A percentile compares a stretch with the other conserved stretches of the same genome.
Conservation (phyloP, 169 alveolate genomes). For the Eimeria sp. region DNA sequence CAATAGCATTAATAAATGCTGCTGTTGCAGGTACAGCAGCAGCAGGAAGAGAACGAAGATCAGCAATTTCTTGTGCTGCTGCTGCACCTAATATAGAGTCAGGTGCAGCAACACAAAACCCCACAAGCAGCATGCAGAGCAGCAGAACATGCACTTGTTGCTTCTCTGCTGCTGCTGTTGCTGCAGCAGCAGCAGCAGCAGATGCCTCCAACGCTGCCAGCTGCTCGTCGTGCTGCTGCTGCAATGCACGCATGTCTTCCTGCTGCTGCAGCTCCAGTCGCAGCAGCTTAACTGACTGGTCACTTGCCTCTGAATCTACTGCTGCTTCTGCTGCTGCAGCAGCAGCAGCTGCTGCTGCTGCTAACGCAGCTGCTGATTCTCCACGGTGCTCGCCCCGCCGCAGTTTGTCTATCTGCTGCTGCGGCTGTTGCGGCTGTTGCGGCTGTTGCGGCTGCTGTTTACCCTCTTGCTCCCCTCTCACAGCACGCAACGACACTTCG, state of each 20-base stretch:
- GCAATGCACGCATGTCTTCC: too few species aligned
- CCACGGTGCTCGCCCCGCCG: not conserved
- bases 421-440: too few species aligned
- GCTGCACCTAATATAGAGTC: constrained; percentile 86
- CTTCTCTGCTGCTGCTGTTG: not conserved
- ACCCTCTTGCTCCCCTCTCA: too few species aligned
- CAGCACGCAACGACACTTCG: too few species aligned
- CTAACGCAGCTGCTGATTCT: not conserved
- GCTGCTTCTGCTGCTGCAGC: constrained; percentile 17
- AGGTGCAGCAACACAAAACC: constrained; percentile 84
- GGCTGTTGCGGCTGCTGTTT: too few species aligned
- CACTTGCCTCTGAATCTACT: not conserved
- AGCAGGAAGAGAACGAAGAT: not conserved
- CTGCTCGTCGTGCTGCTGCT: too few species aligned
- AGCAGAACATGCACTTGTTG: constrained; percentile 22
- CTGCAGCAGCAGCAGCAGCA: too few species aligned
- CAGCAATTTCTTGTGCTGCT: constrained; percentile 86
- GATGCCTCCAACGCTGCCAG: too few species aligned
- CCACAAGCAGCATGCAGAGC: constrained; percentile 74
- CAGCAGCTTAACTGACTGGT: constrained; percentile 19
- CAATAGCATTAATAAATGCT: constrained; percentile 86
- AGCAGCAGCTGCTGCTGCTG: not conserved
- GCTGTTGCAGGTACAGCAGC: constrained; percentile 77
- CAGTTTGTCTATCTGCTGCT: not conserved
- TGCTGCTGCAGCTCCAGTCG: not conserved